Conservation (phyloP, 2,329 filamentous ascomycete genomes). For the Neofusicoccum umdonicola region DNA sequence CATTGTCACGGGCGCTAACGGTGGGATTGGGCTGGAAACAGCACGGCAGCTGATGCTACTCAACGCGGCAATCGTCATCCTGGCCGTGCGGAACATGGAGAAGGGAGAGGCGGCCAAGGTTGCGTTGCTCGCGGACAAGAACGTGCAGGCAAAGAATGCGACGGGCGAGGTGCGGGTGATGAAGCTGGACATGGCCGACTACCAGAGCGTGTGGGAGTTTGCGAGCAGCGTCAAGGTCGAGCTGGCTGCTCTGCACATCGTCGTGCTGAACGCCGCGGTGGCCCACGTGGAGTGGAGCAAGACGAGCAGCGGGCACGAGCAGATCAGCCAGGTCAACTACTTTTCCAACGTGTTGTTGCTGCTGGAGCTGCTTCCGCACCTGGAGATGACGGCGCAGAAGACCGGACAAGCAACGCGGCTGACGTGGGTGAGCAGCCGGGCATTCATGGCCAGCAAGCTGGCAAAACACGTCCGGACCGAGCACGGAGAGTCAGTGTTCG, state of each 20-base stretch:
- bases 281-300: neutral
- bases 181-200: conserved; percentile 9
- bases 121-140: neutral
- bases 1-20: conserved; percentile 22
- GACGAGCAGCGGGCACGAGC: neutral
- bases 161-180: neutral
- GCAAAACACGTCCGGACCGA: neutral
- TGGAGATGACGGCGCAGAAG: neutral
- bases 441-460: neutral
- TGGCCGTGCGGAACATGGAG: neutral
- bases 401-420: neutral
- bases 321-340: conserved; percentile 5
- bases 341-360: neutral
- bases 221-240: neutral
- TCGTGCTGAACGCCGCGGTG: conserved; percentile 3
- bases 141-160: neutral
- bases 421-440: conserved; percentile 8
- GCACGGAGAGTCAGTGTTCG: neutral
- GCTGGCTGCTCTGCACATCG: neutral
- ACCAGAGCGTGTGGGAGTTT: neutral
- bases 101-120: neutral
- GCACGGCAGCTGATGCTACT: neutral
- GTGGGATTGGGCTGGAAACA: conserved; percentile 20
- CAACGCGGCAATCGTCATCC: neutral
- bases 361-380: neutral